phyloP scores from a whole-genome alignment of 495 filamentous ascomycete genomes.

The Podospora australis region DNA sequence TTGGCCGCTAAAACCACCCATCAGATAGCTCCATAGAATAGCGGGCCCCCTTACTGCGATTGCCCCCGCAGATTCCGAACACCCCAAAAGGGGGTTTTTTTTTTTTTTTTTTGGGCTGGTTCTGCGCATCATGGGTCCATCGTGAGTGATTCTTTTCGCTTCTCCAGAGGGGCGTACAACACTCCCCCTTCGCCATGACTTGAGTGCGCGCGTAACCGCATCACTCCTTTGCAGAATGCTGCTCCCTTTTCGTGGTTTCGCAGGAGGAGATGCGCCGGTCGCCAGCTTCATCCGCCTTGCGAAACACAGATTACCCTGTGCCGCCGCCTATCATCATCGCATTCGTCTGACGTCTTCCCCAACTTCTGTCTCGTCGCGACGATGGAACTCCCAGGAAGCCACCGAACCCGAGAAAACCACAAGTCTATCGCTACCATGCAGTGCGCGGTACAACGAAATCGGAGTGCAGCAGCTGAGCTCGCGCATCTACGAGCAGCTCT shows the following conservation, averaged over 20 bases:
- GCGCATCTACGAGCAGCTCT: constrained; percentile 77
- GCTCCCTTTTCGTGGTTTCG: constrained; percentile 26
- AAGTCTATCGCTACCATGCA: constrained; percentile 45
- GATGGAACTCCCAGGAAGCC: constrained; percentile 34
- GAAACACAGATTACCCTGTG: constrained; percentile 27
- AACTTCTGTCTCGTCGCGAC: constrained; percentile 12
- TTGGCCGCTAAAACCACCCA: too few relatives aligned
- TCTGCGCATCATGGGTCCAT: too few relatives aligned
- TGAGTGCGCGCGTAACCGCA: constrained; percentile 8
- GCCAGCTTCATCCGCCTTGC: constrained; percentile 36
- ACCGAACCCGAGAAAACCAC: constrained; percentile 6
- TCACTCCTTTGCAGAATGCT: constrained; percentile 30
- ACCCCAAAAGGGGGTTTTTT: too few relatives aligned
- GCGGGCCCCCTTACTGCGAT: too few relatives aligned
- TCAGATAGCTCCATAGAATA: too few relatives aligned
- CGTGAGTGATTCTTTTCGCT: too few relatives aligned
- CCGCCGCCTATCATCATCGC: constrained; percentile 16
- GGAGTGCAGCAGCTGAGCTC: constrained; percentile 87
- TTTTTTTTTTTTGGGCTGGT: neutral
- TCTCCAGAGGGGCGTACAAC: neutral
- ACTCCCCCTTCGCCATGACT: constrained; percentile 15
- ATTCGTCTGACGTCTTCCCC: constrained; percentile 12
- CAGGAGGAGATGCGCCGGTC: constrained; percentile 30
- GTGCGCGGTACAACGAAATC: constrained; percentile 78
- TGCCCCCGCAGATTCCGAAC: neutral